phyloP scores from a whole-genome alignment of 116 monocot genomes.

The Cymodocea nodosa region DNA sequence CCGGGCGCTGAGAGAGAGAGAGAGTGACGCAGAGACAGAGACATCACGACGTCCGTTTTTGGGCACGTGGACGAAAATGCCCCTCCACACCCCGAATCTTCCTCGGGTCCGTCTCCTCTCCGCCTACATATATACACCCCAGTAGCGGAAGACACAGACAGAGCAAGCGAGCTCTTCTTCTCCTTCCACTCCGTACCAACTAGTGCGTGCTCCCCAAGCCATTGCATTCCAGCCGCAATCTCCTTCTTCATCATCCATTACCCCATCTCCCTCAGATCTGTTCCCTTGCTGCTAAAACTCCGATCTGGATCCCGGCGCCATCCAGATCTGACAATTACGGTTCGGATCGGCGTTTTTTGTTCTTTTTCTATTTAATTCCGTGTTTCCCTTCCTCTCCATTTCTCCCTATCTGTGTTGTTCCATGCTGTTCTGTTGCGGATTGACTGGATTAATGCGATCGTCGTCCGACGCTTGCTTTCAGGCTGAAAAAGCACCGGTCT shows the following conservation, averaged over 20 bases:
- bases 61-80: neutral
- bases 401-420: neutral
- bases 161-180: too few relatives aligned
- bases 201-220: conserved; percentile 9
- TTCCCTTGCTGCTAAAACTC: neutral
- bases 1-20: too few relatives aligned
- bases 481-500: neutral
- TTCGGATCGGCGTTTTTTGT: too few relatives aligned
- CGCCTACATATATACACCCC: conserved; percentile 4
- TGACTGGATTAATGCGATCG: neutral
- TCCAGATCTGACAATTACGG: too few relatives aligned
- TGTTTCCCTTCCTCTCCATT: neutral
- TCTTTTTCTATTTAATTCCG: too few relatives aligned
- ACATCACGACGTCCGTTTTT: neutral
- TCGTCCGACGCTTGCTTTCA: neutral
- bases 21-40: too few relatives aligned
- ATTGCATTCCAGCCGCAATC: conserved; percentile 8
- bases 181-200: too few relatives aligned
- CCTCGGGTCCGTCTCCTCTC: conserved; percentile 8
- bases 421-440: too few relatives aligned
- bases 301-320: too few relatives aligned
- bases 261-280: neutral
- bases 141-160: neutral
- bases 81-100: conserved; percentile 12
- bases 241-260: neutral